Percentiles rank a stretch among this genome's conserved stretches.
Evolutionary conservation across 176 grass and related monocot species (phyloP).

Genomic region (Oryza glaberrima): DNA sequence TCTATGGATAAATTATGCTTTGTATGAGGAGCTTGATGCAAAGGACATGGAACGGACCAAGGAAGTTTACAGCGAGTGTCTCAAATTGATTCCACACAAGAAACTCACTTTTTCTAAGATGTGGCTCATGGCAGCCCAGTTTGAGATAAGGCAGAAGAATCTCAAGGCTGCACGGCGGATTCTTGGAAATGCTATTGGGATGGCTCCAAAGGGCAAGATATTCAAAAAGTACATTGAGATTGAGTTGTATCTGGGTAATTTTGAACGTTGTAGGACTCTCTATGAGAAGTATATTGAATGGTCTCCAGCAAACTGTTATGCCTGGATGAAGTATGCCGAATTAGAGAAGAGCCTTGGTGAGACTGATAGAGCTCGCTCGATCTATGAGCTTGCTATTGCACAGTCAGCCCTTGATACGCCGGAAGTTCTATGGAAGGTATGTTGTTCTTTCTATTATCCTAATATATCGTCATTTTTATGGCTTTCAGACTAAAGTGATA

Average conservation of each 20-base stretch:
- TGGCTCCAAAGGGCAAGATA: conserved; percentile 87
- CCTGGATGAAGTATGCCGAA: conserved; percentile 90
- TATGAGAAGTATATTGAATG: conserved; percentile 91
- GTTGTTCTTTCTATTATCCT: background rate
- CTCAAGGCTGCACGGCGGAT: conserved; percentile 57
- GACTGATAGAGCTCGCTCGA: conserved; percentile 72
- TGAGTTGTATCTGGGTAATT: conserved; percentile 75
- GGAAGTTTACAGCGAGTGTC: conserved; percentile 75
- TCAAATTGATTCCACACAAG: conserved; percentile 84
- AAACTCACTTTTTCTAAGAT: conserved; percentile 85
- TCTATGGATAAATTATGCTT: conserved; percentile 85
- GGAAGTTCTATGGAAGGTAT: conserved; percentile 83
- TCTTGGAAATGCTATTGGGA: conserved; percentile 85
- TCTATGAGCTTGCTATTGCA: conserved; percentile 85
- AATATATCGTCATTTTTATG: conserved; percentile 7
- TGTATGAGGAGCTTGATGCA: conserved; percentile 84
- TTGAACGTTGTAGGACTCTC: conserved; percentile 67
- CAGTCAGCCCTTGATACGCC: conserved; percentile 86
- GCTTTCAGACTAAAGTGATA: background rate
- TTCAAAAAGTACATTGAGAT: conserved; percentile 97
- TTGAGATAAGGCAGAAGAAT: conserved; percentile 73
- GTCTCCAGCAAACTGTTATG: conserved; percentile 78
- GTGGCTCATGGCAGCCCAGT: conserved; percentile 84
- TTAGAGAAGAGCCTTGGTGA: conserved; percentile 82
- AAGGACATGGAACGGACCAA: conserved; percentile 64